Percentiles rank a stretch among this genome's conserved stretches.
These are phyloP conservation scores for Vanrija pseudolonga DNA, from an alignment of 1,284 basidiomycete genomes.

Conservation along the genomic window DNA sequence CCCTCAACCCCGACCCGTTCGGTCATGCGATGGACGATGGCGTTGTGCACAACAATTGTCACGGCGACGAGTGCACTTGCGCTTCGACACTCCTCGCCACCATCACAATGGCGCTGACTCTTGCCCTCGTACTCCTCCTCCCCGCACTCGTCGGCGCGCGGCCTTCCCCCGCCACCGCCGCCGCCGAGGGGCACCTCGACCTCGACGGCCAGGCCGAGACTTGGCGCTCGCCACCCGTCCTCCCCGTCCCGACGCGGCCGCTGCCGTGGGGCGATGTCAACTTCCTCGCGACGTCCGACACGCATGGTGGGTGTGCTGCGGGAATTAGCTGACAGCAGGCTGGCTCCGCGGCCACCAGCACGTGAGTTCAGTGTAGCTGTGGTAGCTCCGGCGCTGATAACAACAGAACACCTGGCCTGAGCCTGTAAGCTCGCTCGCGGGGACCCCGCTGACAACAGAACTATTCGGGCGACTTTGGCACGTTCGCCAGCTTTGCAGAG, in stretches of 20 bases:
- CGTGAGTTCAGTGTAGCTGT: constrained; percentile 24
- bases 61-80: no score
- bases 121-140: background rate
- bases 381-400: constrained; percentile 9
- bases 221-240: constrained; percentile 2
- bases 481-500: constrained; percentile 72
- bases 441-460: constrained; percentile 27
- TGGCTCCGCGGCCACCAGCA: constrained; percentile 49
- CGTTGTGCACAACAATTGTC: no score
- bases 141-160: background rate
- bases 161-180: background rate
- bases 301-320: constrained; percentile 36
- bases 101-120: background rate
- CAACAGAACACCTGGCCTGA: constrained; percentile 49
- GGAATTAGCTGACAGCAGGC: constrained; percentile 21
- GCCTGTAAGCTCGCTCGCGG: constrained; percentile 29
- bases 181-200: background rate
- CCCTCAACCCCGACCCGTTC: no score
- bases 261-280: constrained; percentile 48
- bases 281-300: constrained; percentile 47
- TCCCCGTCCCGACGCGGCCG: constrained; percentile 37
- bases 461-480: constrained; percentile 65
- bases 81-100: background rate
- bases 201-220: background rate
- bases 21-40: no score